Base-by-base conservation (phyloP, 106 monocot genomes). In the Platanthera zijinensis region DNA sequence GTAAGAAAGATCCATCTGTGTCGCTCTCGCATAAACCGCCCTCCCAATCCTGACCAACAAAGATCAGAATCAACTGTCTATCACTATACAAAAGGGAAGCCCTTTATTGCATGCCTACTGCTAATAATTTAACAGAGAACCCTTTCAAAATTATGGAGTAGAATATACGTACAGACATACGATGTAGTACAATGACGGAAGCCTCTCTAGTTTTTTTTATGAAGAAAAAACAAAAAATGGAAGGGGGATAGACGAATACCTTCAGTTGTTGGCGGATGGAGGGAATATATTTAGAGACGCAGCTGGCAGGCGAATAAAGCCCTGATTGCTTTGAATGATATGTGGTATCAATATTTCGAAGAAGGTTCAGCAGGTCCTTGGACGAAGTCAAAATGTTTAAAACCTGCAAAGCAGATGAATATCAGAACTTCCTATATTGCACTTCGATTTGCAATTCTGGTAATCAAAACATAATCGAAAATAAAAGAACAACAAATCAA, bases 41-140 rank as follows among this genome's bases (percentile, higher is more conserved):
- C 75, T 97, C 97, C 97, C 97, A 97, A 82, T 97, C 97, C 94
- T 97, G 87, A 48, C 13, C 13, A 70, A 47, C 1, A 15, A 70
- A 70, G 13, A 47, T 53, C 14, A 53, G 53, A 10, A 53, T 39
- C 39, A 3, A 39, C 3, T 39, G 3, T 39, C 39, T 39, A 2
- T 39, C 3, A 39, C 39, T 39, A 39, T 39, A 39, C 39, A 39
- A 39, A 39, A 39, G 39, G 39, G 39, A 39, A 39, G 39, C 39
- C 39, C 39, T 39, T 39, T 39, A 2, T 13, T 1, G 6, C 8
- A 53, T 53, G 52, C 52, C 52, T 10, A 8, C 52, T 7, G 9
- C 1, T 53, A 10, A 53, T 10, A 53, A 53, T 53, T 53, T 13
- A 53, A 53, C 62, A 62, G 62, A 6, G 8, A 21, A 62, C 19